A percentile compares a stretch with the other conserved stretches of the same genome.
These are phyloP conservation scores for Colletotrichum gloeosporioides DNA, from an alignment of 2,329 filamentous ascomycete genomes.

Conservation along the genomic window DNA sequence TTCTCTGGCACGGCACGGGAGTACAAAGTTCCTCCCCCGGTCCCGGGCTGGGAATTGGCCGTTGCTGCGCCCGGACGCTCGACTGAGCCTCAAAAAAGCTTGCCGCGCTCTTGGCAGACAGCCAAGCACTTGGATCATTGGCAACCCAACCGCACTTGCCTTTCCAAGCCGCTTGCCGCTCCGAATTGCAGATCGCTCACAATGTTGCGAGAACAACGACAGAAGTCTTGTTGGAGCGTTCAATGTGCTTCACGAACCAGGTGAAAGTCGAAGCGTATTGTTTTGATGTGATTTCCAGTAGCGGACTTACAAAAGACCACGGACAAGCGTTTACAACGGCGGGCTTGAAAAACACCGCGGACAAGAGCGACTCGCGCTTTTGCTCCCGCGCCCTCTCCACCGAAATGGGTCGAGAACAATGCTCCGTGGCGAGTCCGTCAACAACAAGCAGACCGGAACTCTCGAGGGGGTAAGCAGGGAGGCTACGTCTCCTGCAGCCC, in stretches of 20 bases:
- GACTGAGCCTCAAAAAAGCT: neutral
- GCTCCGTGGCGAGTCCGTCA: neutral
- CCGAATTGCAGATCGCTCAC: neutral
- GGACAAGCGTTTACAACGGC: neutral
- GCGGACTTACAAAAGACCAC: slow-evolving; percentile 3
- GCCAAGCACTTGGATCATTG: neutral
- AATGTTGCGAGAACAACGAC: neutral
- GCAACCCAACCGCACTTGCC: neutral
- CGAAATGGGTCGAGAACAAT: neutral
- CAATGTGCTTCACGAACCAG: neutral
- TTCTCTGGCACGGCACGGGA: neutral
- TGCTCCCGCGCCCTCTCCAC: neutral
- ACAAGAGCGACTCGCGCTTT: slow-evolving; percentile 1
- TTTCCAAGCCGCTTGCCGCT: neutral
- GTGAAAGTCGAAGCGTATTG: neutral
- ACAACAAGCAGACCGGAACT: neutral
- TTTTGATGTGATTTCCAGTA: neutral
- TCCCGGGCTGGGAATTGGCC: neutral
- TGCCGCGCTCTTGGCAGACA: neutral
- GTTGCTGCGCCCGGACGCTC: neutral
- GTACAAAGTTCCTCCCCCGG: neutral
- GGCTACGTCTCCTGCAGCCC: neutral
- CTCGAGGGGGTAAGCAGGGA: neutral
- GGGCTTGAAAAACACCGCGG: slow-evolving; percentile 14
- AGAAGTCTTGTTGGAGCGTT: neutral